Evolutionary conservation across 306 rosid species (phyloP).

Genomic region (Malus sylvestris): DNA sequence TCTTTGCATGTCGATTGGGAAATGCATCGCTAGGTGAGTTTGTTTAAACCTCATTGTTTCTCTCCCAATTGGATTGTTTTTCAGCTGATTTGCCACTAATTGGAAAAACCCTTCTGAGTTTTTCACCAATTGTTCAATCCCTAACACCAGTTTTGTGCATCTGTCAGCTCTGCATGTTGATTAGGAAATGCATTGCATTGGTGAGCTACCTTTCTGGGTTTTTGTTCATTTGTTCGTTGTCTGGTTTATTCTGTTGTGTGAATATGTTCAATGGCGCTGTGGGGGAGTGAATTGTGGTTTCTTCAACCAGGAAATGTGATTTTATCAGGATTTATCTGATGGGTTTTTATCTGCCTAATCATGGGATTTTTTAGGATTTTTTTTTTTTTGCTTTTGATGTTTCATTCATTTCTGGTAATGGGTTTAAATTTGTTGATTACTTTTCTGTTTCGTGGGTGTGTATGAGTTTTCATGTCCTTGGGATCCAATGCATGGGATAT

Average conservation of each 20-base stretch:
- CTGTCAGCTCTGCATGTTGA: conserved; percentile 19
- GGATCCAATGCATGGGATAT: conserved; percentile 34
- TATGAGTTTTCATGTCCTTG: conserved; percentile 4
- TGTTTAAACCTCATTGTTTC: background rate
- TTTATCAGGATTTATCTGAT: conserved; percentile 8
- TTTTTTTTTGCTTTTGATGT: conserved; percentile 5
- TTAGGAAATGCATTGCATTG: conserved; percentile 16
- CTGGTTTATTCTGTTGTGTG: background rate
- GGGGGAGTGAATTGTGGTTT: conserved; percentile 14
- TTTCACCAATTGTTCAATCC: conserved; percentile 23
- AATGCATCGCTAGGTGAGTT: conserved; percentile 13
- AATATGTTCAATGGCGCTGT: conserved; percentile 15
- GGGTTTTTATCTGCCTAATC: conserved; percentile 24
- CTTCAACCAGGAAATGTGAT: background rate
- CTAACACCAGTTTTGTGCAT: conserved; percentile 15
- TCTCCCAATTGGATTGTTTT: background rate
- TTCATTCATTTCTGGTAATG: conserved; percentile 9
- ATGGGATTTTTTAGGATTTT: conserved; percentile 1
- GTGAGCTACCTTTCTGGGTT: conserved; percentile 22
- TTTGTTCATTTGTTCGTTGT: conserved; percentile 5
- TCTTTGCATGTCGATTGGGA: conserved; percentile 12
- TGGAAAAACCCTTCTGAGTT: background rate
- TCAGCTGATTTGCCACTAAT: background rate
- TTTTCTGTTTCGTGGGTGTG: conserved; percentile 8
- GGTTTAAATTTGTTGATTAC: background rate